These are phyloP conservation scores for Acanthamoeba healyi DNA, from an alignment of 208 protist species.

Conservation along the genomic window DNA sequence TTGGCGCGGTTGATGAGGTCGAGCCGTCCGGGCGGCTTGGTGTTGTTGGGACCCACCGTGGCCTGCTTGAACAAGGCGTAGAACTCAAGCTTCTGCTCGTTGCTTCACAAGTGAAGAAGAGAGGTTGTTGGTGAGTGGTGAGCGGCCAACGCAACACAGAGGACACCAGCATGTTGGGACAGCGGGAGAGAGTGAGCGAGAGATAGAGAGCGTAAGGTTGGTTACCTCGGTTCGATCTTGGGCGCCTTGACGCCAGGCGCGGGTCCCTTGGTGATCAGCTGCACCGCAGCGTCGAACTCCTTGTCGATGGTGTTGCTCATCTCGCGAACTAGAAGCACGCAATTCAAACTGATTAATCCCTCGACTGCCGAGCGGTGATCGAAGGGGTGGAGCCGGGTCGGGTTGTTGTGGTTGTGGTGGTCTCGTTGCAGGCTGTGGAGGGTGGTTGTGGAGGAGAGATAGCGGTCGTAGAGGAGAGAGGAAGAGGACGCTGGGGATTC, in stretches of 20 bases:
- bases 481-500: neutral
- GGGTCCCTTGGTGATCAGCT: constrained; percentile 66
- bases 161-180: neutral
- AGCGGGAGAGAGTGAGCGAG: no score
- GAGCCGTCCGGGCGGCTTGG: constrained; percentile 44
- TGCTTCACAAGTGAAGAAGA: constrained; percentile 62
- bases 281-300: constrained; percentile 67
- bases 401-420: neutral
- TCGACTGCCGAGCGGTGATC: constrained; percentile 27
- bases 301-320: constrained; percentile 58
- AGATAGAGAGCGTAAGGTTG: neutral
- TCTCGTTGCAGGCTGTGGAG: constrained; percentile 7
- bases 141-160: no score
- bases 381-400: constrained; percentile 23
- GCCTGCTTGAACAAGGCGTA: constrained; percentile 98
- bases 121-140: no score
- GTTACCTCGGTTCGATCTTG: constrained; percentile 27
- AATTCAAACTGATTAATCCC: constrained; percentile 67
- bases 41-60: constrained; percentile 94
- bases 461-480: constrained; percentile 29
- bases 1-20: constrained; percentile 89
- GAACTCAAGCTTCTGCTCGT: constrained; percentile 94
- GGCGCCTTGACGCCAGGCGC: constrained; percentile 48
- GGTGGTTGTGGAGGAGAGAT: constrained; percentile 10
- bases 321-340: constrained; percentile 19